Percentiles rank a stretch among this genome's conserved stretches.
Evolutionary conservation across 1,284 basidiomycete genomes (phyloP).

Genomic region (Malassezia yamatoensis): DNA sequence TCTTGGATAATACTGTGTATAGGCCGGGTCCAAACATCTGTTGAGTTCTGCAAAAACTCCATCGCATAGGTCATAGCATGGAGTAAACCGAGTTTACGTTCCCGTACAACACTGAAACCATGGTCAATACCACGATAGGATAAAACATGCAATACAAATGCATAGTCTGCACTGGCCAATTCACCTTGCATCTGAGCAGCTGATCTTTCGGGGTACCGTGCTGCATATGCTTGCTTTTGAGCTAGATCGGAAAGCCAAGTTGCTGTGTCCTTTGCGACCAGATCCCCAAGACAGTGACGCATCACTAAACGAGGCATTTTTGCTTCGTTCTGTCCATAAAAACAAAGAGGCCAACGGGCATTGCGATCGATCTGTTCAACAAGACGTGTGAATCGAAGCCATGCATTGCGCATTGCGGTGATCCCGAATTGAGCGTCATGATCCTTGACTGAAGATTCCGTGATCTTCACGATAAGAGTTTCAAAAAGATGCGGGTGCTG

Average conservation of each 20-base stretch:
- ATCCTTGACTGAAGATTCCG: constrained; percentile 20
- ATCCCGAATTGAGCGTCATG: constrained; percentile 26
- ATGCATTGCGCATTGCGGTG: constrained; percentile 28
- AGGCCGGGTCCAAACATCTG: not conserved
- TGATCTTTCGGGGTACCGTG: constrained; percentile 13
- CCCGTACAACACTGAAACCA: not conserved
- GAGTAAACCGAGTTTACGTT: constrained; percentile 1
- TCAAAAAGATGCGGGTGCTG: constrained; percentile 20
- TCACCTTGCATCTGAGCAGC: constrained; percentile 7
- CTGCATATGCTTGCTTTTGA: constrained; percentile 5
- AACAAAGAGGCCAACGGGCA: constrained; percentile 32
- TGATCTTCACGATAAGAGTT: constrained; percentile 24
- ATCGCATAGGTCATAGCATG: constrained; percentile 1
- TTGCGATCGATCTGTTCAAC: constrained; percentile 35
- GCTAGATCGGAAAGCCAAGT: constrained; percentile 12
- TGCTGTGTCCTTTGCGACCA: constrained; percentile 1
- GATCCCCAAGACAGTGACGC: constrained; percentile 21
- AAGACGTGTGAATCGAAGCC: constrained; percentile 36
- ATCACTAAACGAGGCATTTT: constrained; percentile 23
- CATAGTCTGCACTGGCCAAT: constrained; percentile 12
- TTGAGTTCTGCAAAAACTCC: not conserved
- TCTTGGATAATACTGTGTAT: not conserved
- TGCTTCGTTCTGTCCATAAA: constrained; percentile 1
- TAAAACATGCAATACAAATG: not conserved
- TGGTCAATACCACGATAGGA: not conserved